Evolutionary conservation across 2,329 filamentous ascomycete genomes (phyloP).

Genomic region (Talaromyces pinophilus): DNA sequence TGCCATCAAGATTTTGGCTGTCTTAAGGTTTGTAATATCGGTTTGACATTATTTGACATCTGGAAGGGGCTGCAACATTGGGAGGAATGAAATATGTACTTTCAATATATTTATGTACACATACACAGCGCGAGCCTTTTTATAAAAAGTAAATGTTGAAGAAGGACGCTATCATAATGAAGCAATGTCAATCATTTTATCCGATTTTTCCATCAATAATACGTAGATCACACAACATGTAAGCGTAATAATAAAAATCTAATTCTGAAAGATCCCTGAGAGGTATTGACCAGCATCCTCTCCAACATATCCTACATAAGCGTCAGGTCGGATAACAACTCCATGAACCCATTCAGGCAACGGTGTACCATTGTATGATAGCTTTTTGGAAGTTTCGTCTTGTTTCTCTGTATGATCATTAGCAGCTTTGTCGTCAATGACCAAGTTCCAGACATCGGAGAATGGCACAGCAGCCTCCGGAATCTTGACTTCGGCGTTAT

Average conservation of each 20-base stretch:
- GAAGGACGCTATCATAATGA: background rate
- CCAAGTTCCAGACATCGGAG: constrained; percentile 6
- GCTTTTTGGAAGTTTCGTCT: background rate
- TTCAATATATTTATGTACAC: background rate
- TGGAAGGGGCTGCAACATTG: background rate
- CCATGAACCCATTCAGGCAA: constrained; percentile 10
- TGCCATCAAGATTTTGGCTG: background rate
- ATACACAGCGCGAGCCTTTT: background rate
- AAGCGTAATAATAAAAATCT: constrained; percentile 3
- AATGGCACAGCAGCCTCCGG: constrained; percentile 8
- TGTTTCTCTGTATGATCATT: background rate
- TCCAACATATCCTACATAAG: constrained; percentile 18
- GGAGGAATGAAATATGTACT: background rate
- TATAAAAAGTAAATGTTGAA: background rate
- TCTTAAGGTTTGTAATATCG: background rate
- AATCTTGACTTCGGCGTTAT: constrained; percentile 7
- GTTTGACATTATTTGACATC: background rate
- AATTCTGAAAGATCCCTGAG: constrained; percentile 12
- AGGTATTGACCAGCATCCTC: constrained; percentile 15
- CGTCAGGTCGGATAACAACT: constrained; percentile 16
- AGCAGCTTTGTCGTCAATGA: background rate
- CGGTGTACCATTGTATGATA: background rate
- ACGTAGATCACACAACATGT: background rate
- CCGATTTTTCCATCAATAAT: background rate
- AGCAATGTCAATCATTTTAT: background rate